Base-by-base conservation (phyloP, 768 basidiomycete genomes). In the Trametes gibbosa region DNA sequence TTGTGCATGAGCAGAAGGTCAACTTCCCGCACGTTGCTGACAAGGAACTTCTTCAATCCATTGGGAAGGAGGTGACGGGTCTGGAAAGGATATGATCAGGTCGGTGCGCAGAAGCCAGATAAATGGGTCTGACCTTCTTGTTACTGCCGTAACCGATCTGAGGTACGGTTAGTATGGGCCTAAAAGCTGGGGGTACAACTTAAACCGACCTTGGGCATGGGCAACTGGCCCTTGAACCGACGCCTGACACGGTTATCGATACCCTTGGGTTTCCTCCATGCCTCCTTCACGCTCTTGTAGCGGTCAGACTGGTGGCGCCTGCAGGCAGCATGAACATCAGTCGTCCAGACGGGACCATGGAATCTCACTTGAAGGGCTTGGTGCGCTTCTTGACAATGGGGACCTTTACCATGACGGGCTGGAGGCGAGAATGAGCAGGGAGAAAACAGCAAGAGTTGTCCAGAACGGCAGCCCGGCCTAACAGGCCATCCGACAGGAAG, bases 221-320 rank as follows among this genome's bases (percentile, higher is more conserved):
- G 83, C 58, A 85, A 83, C 75, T 96, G 94, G 55, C 96, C 96
- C 82, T 94, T 97, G 83, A 93, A 94, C 70, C 91, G 87, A 67
- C 92, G 85, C 74, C 94, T 83, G 69, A 97, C 95, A 71, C 95
- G 87, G 87, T 98, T 98, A 75, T 98, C 96, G 69, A 98, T 98
- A 92, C 96, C 97, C 87, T 98, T 99, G 67, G 97, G 97, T 82
- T 99, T 99, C 76, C 97, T 85, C 97, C 97, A 99, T 82, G 92
- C 82, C 81, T 97, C 95, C 84, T 96, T 96, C 67, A 98, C 95
- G 66, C 89, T 79, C 75, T 92, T 85, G 82, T 97, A 98, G 73
- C 96, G 90, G 80, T 98, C 96, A 50, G 94, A 96, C 79, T 98
- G 96, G 78, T 98, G 96, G 77, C 96, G 92, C 84, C 92, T 93